These are phyloP conservation scores for Colletotrichum spaethianum DNA, from an alignment of 2,329 filamentous ascomycete species.

Conservation along the genomic window DNA sequence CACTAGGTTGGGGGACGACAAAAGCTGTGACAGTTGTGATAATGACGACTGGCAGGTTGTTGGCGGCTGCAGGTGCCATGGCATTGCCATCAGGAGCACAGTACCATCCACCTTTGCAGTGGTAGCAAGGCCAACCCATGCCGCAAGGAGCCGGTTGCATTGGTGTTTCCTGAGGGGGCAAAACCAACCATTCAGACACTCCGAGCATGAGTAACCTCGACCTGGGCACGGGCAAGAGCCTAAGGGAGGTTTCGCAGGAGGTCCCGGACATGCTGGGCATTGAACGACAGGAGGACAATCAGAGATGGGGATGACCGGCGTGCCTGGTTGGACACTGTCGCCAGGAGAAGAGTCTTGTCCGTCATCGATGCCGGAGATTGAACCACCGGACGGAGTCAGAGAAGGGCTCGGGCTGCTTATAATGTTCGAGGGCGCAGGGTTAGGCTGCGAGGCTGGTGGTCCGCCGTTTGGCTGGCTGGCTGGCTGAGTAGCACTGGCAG, in stretches of 20 bases:
- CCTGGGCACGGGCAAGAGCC: constrained; percentile 44
- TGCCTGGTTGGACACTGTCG: neutral
- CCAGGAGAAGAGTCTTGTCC: constrained; percentile 1
- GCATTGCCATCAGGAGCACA: constrained; percentile 42
- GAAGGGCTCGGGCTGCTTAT: neutral
- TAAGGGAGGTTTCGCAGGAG: constrained; percentile 16
- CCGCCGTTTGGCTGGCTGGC: neutral
- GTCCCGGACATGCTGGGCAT: constrained; percentile 43
- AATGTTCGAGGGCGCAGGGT: neutral
- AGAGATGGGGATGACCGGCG: constrained; percentile 33
- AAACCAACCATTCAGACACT: constrained; percentile 51
- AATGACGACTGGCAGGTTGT: constrained; percentile 5
- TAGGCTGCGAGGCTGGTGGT: neutral
- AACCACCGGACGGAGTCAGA: constrained; percentile 6
- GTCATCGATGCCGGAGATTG: constrained; percentile 6
- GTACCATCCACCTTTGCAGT: constrained; percentile 49
- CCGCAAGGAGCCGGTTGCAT: constrained; percentile 48
- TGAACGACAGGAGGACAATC: constrained; percentile 34
- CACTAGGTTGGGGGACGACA: constrained; percentile 8
- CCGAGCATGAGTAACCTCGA: constrained; percentile 47
- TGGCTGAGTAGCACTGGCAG: neutral
- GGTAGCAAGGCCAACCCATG: constrained; percentile 51
- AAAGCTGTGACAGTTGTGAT: constrained; percentile 32
- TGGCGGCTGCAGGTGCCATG: neutral
- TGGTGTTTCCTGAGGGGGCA: constrained; percentile 51